Evolutionary conservation across 768 basidiomycete genomes (phyloP).

Genomic region (Mycena belliarum): DNA sequence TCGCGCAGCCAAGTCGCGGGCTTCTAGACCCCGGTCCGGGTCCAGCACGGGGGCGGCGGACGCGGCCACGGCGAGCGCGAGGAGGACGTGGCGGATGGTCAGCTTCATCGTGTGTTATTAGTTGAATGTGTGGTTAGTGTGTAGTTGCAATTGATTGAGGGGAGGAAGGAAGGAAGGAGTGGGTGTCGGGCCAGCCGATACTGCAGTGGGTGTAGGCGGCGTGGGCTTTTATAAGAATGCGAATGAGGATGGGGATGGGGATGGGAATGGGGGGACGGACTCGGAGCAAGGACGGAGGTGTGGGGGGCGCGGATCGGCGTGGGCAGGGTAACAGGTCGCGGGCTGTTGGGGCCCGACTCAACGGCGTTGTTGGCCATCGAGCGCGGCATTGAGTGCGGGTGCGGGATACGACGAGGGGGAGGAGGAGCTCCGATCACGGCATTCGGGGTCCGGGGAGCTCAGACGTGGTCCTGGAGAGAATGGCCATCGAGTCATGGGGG

Average conservation of each 20-base stretch:
- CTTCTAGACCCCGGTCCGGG: neutral
- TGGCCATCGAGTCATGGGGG: no score
- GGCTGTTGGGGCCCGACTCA: no score
- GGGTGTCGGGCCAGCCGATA: slow-evolving; percentile 14
- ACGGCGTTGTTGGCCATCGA: neutral
- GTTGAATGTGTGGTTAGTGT: neutral
- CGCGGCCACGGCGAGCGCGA: neutral
- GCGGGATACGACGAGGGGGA: neutral
- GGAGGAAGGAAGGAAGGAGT: neutral
- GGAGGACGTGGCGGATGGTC: neutral
- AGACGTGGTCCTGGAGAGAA: no score
- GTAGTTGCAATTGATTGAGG: neutral
- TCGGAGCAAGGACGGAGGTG: neutral
- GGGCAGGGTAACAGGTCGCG: neutral
- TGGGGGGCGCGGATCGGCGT: neutral
- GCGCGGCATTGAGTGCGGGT: neutral
- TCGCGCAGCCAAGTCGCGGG: neutral
- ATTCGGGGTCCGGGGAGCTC: no score
- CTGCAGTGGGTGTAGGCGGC: neutral
- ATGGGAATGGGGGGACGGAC: no score
- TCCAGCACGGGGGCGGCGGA: slow-evolving; percentile 3
- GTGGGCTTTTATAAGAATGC: neutral
- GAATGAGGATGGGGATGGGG: no score
- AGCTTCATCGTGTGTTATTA: no score
- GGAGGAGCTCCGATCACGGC: neutral